A percentile compares a stretch with the other conserved stretches of the same genome.
These are phyloP conservation scores for Ammopiptanthus mongolicus DNA, from an alignment of 306 rosid genomes.

Conservation along the genomic window DNA sequence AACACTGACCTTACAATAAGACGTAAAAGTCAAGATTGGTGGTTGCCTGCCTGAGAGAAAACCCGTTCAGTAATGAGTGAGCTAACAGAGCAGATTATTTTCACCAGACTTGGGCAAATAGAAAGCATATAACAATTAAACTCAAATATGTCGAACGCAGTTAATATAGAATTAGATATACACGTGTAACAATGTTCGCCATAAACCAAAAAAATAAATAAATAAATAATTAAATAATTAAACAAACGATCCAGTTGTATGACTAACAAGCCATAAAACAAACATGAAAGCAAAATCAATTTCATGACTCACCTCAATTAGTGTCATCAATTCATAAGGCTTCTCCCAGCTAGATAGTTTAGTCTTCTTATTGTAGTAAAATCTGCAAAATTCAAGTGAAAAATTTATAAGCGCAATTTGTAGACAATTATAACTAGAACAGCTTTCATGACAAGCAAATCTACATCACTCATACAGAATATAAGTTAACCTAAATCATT, in stretches of 20 bases:
- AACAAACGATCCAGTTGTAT: constrained; percentile 19
- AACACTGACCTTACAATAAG: constrained; percentile 48
- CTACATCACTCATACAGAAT: neutral
- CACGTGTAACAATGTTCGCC: constrained; percentile 13
- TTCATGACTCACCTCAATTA: constrained; percentile 72
- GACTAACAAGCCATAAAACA: constrained; percentile 15
- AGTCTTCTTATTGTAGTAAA: constrained; percentile 78
- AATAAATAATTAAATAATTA: too few relatives aligned
- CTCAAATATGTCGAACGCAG: constrained; percentile 21
- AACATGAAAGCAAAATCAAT: constrained; percentile 20
- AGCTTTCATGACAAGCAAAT: neutral
- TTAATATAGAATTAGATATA: constrained; percentile 14
- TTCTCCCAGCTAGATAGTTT: constrained; percentile 89
- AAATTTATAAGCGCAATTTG: neutral
- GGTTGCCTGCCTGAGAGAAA: constrained; percentile 48
- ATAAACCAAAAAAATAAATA: constrained; percentile 3
- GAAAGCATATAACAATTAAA: constrained; percentile 35
- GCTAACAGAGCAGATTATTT: constrained; percentile 39
- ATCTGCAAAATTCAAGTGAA: constrained; percentile 45
- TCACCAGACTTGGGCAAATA: constrained; percentile 34
- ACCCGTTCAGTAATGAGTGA: constrained; percentile 40
- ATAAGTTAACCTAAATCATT: neutral
- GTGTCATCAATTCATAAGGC: constrained; percentile 87
- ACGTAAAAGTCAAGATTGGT: constrained; percentile 44
- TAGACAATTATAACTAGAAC: neutral